Evolutionary conservation across 805 yeast genomes (phyloP), one percentile per base, ranked within the genome.

Genomic region (Candida gorgasii): DNA sequence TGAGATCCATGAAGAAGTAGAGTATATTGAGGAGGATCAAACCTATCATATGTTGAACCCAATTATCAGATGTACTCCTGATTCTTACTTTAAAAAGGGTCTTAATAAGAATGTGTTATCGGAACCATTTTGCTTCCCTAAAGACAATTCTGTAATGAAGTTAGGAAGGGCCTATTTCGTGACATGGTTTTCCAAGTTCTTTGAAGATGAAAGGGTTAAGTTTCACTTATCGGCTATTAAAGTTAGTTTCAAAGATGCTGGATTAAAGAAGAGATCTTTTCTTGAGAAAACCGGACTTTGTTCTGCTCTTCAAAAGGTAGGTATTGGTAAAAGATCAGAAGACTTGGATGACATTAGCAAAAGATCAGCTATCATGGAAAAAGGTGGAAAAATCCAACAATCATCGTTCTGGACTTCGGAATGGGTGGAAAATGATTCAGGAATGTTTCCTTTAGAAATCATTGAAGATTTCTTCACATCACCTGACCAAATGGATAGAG

Each of bases 41-140:
- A 79, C 86, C 0, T 84, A 86, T 54, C 82, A 80, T 19, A 65
- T 75, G 14, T 69, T 89, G 58, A 86, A 83, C 56, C 97, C 97
- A 0, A 61, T 89, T 37, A 75, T 87, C 55, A 75, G 96, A 64
- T 89, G 97, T 65, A 86, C 89, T 3, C 97, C 97, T 2, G 84
- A 84, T 41, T 64, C 76, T 36, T 89, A 86, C 58, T 73, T 67
- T 54, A 75, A 72, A 51, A 84, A 82, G 57, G 92, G 90, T 7
- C 45, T 69, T 27, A 82, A 80, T 22, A 79, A 80, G 51, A 71
- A 70, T 47, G 59, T 63, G 13, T 53, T 67, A 1, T 77, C 89
- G 29, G 93, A 72, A 39, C 97, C 97, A n/a, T 86, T 88, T 62
- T 89, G 97, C 62, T 77, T 86, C 15, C 97, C 96, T 9, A 70